phyloP scores from a whole-genome alignment of 2,329 filamentous ascomycete genomes.

The Sporothrix schenckii region DNA sequence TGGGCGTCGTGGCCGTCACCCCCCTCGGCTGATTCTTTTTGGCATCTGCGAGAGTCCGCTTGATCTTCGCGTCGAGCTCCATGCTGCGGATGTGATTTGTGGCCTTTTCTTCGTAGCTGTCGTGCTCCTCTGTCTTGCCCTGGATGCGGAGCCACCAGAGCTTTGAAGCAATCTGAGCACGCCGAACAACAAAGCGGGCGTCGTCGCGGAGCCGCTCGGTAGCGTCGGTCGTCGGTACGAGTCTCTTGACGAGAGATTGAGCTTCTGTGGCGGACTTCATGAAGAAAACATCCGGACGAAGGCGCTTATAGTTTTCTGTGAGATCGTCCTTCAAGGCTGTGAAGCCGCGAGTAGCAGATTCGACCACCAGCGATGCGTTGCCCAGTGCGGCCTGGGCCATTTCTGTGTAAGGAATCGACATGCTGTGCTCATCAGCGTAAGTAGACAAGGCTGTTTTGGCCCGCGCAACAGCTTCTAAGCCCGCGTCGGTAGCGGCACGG shows the following conservation, averaged over 20 bases:
- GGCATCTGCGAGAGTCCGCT: background rate
- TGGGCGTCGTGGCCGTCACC: background rate
- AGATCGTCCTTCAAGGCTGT: background rate
- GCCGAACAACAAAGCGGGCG: constrained; percentile 26
- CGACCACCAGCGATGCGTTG: background rate
- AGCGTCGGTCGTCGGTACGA: background rate
- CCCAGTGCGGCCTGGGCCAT: constrained; percentile 3
- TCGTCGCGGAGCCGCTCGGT: background rate
- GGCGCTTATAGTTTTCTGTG: background rate
- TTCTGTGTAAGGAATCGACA: background rate
- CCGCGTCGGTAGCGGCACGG: constrained; percentile 49
- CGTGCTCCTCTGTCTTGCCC: constrained; percentile 33
- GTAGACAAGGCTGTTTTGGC: constrained; percentile 18
- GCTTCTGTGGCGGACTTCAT: background rate
- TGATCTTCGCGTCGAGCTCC: background rate
- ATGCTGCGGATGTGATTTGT: constrained; percentile 23
- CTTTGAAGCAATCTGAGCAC: constrained; percentile 35
- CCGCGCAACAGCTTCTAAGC: constrained; percentile 40
- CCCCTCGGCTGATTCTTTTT: background rate
- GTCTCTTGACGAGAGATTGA: background rate
- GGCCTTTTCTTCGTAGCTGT: constrained; percentile 33
- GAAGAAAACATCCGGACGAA: background rate
- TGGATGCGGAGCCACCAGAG: constrained; percentile 37
- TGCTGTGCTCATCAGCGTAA: constrained; percentile 33
- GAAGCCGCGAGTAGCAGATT: background rate